Conservation (phyloP, 768 basidiomycete genomes). For the Gyrodon lividus region DNA sequence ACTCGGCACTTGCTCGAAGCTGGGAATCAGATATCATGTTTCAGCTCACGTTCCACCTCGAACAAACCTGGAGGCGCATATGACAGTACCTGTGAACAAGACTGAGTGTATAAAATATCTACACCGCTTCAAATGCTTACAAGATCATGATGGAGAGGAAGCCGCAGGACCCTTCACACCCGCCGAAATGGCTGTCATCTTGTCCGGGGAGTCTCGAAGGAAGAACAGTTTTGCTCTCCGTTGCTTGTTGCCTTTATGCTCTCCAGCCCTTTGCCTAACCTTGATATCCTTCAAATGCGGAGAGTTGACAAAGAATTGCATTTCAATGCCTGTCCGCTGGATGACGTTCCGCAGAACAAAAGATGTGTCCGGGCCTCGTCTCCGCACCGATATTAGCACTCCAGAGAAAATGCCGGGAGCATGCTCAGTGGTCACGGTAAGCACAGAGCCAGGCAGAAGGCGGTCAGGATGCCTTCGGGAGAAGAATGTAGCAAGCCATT, state of each 20-base stretch:
- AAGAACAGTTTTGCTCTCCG: constrained; percentile 83
- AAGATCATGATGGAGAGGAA: constrained; percentile 12
- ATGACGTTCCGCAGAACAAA: constrained; percentile 89
- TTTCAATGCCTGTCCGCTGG: constrained; percentile 89
- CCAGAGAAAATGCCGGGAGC: constrained; percentile 86
- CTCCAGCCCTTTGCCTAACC: constrained; percentile 61
- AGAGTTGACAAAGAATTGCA: constrained; percentile 84
- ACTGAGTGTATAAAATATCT: constrained; percentile 3
- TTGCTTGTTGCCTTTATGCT: constrained; percentile 48
- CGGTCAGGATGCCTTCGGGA: constrained; percentile 64
- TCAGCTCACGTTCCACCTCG: neutral
- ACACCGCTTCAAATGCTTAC: constrained; percentile 9
- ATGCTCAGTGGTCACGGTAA: constrained; percentile 74
- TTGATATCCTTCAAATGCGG: constrained; percentile 88
- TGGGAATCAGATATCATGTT: neutral
- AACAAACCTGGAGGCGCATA: neutral
- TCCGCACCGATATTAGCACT: constrained; percentile 78
- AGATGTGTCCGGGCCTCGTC: constrained; percentile 84
- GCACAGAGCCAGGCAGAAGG: constrained; percentile 80
- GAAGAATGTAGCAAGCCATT: constrained; percentile 69
- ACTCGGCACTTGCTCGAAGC: no score
- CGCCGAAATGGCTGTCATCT: constrained; percentile 75
- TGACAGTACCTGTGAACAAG: constrained; percentile 4
- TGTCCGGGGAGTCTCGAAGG: constrained; percentile 77
- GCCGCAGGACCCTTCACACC: constrained; percentile 29